These are phyloP conservation scores for Starmerella davenportii DNA, from an alignment of 805 yeast species.

Conservation along the genomic window DNA sequence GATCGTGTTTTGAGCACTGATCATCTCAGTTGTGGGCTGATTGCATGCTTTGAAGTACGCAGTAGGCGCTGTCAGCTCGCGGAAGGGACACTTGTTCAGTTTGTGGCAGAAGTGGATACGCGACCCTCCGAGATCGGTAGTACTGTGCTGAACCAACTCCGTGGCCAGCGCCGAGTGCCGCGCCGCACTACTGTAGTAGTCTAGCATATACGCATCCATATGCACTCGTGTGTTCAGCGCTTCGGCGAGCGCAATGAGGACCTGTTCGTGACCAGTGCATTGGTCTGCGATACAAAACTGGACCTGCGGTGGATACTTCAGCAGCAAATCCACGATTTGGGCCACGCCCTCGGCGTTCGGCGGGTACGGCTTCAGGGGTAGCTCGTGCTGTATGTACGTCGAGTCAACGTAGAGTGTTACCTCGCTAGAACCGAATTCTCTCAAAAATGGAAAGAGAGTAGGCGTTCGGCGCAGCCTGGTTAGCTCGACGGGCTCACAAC, in stretches of 20 bases:
- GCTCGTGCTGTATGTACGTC: constrained; percentile 33
- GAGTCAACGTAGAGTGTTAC: constrained; percentile 38
- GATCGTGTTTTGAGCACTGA: constrained; percentile 10
- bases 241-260: constrained; percentile 27
- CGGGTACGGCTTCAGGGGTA: constrained; percentile 31
- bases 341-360: constrained; percentile 29
- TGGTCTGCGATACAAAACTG: constrained; percentile 27
- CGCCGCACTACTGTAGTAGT: constrained; percentile 17
- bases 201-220: constrained; percentile 18
- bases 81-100: constrained; percentile 5
- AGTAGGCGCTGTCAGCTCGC: constrained; percentile 10
- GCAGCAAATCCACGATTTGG: constrained; percentile 23
- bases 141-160: background rate
- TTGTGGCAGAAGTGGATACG: constrained; percentile 12
- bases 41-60: constrained; percentile 14
- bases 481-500: constrained; percentile 40
- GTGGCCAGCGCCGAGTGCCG: constrained; percentile 13
- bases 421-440: constrained; percentile 17
- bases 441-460: constrained; percentile 27
- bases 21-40: constrained; percentile 6
- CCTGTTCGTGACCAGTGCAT: constrained; percentile 37
- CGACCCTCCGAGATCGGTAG: background rate
- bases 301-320: constrained; percentile 29
- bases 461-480: constrained; percentile 26
- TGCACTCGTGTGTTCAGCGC: constrained; percentile 21